Conservation (phyloP, 2,329 filamentous ascomycete species). For the Taxawa tesnikishii region DNA sequence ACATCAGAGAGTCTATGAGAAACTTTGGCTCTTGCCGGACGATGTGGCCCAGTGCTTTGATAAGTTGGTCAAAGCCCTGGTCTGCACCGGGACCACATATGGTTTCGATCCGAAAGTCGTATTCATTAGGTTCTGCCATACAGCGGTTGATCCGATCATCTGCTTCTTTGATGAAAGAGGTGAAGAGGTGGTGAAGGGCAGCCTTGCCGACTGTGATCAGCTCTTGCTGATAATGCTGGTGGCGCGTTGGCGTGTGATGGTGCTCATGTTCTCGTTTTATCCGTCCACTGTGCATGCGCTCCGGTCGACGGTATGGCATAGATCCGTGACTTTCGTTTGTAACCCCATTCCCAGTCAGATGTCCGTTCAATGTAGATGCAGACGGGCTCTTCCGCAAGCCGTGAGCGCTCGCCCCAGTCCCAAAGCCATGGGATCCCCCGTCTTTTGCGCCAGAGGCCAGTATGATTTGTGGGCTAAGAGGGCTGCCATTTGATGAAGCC, state of each 20-base stretch:
- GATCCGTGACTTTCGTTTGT: too few relatives aligned
- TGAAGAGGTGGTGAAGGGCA: constrained; percentile 91
- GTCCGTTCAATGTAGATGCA: constrained; percentile 6
- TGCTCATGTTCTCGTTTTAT: constrained; percentile 60
- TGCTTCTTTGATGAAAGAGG: constrained; percentile 91
- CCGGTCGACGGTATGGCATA: constrained; percentile 17
- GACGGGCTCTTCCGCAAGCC: constrained; percentile 8
- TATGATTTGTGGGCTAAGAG: constrained; percentile 78
- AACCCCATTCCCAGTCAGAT: too few relatives aligned
- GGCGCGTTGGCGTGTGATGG: constrained; percentile 57
- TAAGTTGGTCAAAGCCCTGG: constrained; percentile 82
- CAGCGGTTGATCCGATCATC: constrained; percentile 91
- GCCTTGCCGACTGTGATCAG: constrained; percentile 95
- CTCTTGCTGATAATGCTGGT: constrained; percentile 56
- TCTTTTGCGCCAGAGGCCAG: constrained; percentile 26
- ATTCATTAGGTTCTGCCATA: constrained; percentile 65
- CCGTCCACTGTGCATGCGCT: constrained; percentile 41
- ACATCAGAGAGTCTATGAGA: constrained; percentile 92
- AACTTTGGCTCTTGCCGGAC: constrained; percentile 88
- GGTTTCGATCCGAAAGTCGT: constrained; percentile 72
- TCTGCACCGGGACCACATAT: constrained; percentile 88
- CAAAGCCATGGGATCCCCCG: neutral
- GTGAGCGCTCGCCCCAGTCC: constrained; percentile 1
- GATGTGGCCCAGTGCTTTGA: constrained; percentile 86
- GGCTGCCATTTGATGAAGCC: constrained; percentile 63